Evolutionary conservation across 1,284 basidiomycete genomes (phyloP).

Genomic region (Fomitopsis pinicola): DNA sequence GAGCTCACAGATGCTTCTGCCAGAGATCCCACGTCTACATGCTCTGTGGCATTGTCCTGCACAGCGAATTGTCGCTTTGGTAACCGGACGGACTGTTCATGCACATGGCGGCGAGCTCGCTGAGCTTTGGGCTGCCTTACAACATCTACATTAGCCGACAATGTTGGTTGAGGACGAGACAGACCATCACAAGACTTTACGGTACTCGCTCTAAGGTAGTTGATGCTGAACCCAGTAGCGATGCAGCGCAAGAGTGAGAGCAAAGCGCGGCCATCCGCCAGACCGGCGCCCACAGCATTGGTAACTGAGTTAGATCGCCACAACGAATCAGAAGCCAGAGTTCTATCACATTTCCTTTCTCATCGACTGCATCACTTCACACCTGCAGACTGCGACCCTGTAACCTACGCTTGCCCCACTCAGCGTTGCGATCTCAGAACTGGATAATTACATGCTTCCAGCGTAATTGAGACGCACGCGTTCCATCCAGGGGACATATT

Average conservation of each 20-base stretch:
- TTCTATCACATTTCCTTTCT: neutral
- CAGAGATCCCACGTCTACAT: slow-evolving; percentile 39
- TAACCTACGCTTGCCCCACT: too few relatives aligned
- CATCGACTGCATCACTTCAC: neutral
- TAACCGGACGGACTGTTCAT: slow-evolving; percentile 49
- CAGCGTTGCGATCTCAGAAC: too few relatives aligned
- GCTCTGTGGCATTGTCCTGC: slow-evolving; percentile 44
- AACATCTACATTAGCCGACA: neutral
- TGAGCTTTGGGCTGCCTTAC: slow-evolving; percentile 53
- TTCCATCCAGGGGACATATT: too few relatives aligned
- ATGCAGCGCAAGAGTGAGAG: too few relatives aligned
- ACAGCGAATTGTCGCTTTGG: slow-evolving; percentile 45
- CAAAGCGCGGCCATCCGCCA: neutral
- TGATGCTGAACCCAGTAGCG: too few relatives aligned
- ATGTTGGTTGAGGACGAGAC: neutral
- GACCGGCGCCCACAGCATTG: too few relatives aligned
- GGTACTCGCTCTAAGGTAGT: too few relatives aligned
- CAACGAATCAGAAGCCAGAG: neutral
- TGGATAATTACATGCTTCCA: too few relatives aligned
- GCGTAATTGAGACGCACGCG: too few relatives aligned
- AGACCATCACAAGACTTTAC: too few relatives aligned
- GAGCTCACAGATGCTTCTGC: slow-evolving; percentile 19
- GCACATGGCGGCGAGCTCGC: slow-evolving; percentile 39
- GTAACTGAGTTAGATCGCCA: neutral
- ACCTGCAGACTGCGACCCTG: too few relatives aligned